Conservation (phyloP, 1,284 basidiomycete genomes). For the Malassezia vespertilionis region DNA sequence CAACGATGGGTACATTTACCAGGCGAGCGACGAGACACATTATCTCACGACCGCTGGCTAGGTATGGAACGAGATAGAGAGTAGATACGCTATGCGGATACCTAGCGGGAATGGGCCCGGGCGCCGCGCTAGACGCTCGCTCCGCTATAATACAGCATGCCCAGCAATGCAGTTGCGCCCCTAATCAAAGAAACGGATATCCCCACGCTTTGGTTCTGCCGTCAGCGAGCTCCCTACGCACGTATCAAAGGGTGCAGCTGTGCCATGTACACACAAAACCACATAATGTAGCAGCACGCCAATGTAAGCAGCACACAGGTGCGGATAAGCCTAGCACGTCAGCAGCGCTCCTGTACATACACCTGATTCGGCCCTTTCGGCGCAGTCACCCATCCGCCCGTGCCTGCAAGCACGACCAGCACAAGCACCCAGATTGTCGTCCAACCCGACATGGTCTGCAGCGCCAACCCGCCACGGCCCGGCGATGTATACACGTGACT, state of each 20-base stretch:
- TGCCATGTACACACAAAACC: slow-evolving; percentile 46
- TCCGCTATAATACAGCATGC: no score
- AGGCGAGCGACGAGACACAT: slow-evolving; percentile 35
- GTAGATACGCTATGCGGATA: background rate
- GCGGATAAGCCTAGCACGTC: slow-evolving; percentile 44
- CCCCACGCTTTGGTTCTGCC: slow-evolving; percentile 34
- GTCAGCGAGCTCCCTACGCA: slow-evolving; percentile 19
- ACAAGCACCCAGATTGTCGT: slow-evolving; percentile 40
- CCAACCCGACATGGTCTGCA: slow-evolving; percentile 41
- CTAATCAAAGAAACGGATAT: slow-evolving; percentile 34
- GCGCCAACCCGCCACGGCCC: background rate
- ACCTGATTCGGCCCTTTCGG: slow-evolving; percentile 46
- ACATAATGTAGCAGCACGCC: slow-evolving; percentile 47
- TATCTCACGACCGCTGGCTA: slow-evolving; percentile 31
- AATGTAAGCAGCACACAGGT: slow-evolving; percentile 33
- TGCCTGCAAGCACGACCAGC: slow-evolving; percentile 25
- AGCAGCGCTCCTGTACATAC: slow-evolving; percentile 22
- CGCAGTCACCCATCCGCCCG: slow-evolving; percentile 30
- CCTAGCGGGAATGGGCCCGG: no score
- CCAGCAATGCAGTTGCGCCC: no score
- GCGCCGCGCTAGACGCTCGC: no score
- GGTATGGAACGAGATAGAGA: background rate
- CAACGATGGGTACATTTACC: slow-evolving; percentile 35
- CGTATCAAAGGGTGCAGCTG: slow-evolving; percentile 46
- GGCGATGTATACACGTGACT: background rate